Evolutionary conservation across 371 early-diverging fungal species (phyloP).

Genomic region (Actinomortierella wolfii): DNA sequence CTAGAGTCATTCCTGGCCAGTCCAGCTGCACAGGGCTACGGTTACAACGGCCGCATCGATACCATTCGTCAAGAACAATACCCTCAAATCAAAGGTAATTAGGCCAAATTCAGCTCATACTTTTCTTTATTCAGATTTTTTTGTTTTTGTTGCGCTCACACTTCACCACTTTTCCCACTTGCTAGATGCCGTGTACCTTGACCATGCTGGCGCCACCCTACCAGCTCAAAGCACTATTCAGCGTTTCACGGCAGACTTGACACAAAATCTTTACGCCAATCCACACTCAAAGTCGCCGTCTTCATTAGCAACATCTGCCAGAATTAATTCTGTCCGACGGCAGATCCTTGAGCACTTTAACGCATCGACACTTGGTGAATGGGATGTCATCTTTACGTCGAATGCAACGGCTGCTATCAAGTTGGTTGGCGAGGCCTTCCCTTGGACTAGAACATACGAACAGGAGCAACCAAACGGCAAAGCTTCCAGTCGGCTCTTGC

Average conservation of each 20-base stretch:
- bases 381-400: conserved; percentile 61
- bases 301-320: conserved; percentile 51
- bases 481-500: conserved; percentile 49
- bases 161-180: neutral
- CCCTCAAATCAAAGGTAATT: conserved; percentile 54
- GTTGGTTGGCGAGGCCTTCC: conserved; percentile 59
- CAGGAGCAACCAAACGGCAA: conserved; percentile 1
- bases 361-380: conserved; percentile 48
- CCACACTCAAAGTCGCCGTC: conserved; percentile 68
- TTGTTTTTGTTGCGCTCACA: neutral
- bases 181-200: conserved; percentile 59
- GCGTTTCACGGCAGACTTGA: conserved; percentile 51
- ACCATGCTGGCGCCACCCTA: conserved; percentile 70
- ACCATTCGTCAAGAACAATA: conserved; percentile 54
- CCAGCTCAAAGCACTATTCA: conserved; percentile 52
- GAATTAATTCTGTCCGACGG: conserved; percentile 54
- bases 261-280: conserved; percentile 62
- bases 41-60: conserved; percentile 51
- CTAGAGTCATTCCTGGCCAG: neutral
- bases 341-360: conserved; percentile 54
- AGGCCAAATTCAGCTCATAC: too few relatives aligned
- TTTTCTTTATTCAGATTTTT: neutral
- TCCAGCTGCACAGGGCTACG: conserved; percentile 21
- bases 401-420: conserved; percentile 67
- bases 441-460: conserved; percentile 34